Conservation (phyloP, 352 stramenopile genomes). For the Globisporangium abappressorium region DNA sequence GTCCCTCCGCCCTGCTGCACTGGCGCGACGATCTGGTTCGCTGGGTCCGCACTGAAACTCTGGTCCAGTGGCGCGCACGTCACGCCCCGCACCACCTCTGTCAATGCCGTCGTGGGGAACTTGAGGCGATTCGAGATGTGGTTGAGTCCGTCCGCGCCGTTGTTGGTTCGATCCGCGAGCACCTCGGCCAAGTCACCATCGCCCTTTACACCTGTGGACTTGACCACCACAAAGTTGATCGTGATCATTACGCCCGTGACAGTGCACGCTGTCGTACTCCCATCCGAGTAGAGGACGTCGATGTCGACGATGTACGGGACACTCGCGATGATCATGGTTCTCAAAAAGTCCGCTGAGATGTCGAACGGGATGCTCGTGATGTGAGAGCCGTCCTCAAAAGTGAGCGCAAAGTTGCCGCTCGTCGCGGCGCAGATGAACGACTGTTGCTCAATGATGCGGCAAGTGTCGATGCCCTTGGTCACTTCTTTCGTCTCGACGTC, state of each 20-base stretch:
- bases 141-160: slow-evolving; percentile 37
- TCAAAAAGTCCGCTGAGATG: slow-evolving; percentile 38
- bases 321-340: slow-evolving; percentile 32
- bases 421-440: slow-evolving; percentile 59
- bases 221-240: slow-evolving; percentile 62
- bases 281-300: slow-evolving; percentile 43
- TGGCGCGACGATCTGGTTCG: slow-evolving; percentile 37
- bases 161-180: slow-evolving; percentile 50
- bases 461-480: slow-evolving; percentile 70
- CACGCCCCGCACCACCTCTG: slow-evolving; percentile 46
- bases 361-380: slow-evolving; percentile 43
- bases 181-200: slow-evolving; percentile 59
- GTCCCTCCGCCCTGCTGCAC: slow-evolving; percentile 42
- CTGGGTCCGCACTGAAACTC: slow-evolving; percentile 36
- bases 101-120: slow-evolving; percentile 45
- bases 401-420: slow-evolving; percentile 63
- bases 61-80: slow-evolving; percentile 54
- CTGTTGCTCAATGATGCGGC: slow-evolving; percentile 58
- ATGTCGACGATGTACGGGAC: slow-evolving; percentile 65
- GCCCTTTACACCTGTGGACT: slow-evolving; percentile 28
- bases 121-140: slow-evolving; percentile 67
- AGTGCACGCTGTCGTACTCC: slow-evolving; percentile 38
- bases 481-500: slow-evolving; percentile 65
- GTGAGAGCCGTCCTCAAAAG: slow-evolving; percentile 54
- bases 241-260: slow-evolving; percentile 52